phyloP scores from a whole-genome alignment of 257 asterid genomes.

The Solanum gandarillasii region DNA sequence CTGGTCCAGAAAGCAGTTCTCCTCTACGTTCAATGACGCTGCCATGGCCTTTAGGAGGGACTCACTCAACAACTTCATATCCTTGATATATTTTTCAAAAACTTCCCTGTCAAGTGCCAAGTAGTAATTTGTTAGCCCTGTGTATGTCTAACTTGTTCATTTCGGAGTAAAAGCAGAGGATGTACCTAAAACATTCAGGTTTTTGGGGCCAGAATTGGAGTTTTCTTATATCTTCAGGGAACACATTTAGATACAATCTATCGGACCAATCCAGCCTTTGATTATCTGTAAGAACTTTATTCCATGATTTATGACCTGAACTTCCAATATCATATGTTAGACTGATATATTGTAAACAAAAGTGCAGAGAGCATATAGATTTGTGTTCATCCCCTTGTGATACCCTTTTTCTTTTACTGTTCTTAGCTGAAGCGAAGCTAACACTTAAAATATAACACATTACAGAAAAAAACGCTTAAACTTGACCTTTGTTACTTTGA shows the following conservation, averaged over 20 bases:
- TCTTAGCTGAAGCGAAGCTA: background rate
- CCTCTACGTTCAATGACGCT: constrained; percentile 6
- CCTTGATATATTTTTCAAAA: constrained; percentile 27
- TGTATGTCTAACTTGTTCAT: background rate
- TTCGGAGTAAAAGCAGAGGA: background rate
- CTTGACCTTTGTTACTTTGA: background rate
- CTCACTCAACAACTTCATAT: constrained; percentile 15
- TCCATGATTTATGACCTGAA: constrained; percentile 78
- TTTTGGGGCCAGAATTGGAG: background rate
- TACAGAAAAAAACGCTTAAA: no score
- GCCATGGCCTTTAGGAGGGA: constrained; percentile 26
- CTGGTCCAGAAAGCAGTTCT: constrained; percentile 10
- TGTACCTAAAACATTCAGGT: background rate
- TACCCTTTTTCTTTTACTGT: background rate
- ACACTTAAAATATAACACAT: background rate
- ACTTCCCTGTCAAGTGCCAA: constrained; percentile 9
- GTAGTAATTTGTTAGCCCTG: background rate
- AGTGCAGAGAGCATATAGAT: background rate
- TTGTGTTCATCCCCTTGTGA: background rate
- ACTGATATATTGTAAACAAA: background rate
- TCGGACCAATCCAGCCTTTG: constrained; percentile 12
- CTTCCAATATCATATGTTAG: background rate
- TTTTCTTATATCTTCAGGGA: background rate
- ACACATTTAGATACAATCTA: background rate
- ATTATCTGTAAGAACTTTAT: constrained; percentile 71